Evolutionary conservation across 768 basidiomycete species (phyloP).

Genomic region (Tephrocybe sp.): DNA sequence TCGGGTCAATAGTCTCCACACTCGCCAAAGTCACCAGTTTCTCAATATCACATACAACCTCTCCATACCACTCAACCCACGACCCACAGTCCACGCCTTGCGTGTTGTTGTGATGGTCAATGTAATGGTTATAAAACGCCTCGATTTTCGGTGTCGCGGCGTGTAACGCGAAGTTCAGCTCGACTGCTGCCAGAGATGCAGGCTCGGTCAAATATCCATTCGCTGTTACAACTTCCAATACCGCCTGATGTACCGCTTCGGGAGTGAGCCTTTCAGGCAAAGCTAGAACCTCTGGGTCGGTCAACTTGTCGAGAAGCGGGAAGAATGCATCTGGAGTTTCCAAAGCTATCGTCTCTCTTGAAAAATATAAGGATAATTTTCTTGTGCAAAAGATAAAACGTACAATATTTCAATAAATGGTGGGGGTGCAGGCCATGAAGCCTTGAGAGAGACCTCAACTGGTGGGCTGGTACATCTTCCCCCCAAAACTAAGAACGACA

Average conservation of each 20-base stretch:
- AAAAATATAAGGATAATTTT: not conserved
- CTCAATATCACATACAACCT: slow-evolving; percentile 65
- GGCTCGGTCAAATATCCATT: slow-evolving; percentile 48
- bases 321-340: slow-evolving; percentile 78
- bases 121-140: slow-evolving; percentile 78
- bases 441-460: slow-evolving; percentile 56
- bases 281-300: slow-evolving; percentile 44
- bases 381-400: slow-evolving; percentile 24
- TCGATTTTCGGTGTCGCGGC: slow-evolving; percentile 77
- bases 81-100: slow-evolving; percentile 49
- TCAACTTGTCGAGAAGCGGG: slow-evolving; percentile 65
- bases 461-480: slow-evolving; percentile 35
- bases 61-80: slow-evolving; percentile 86
- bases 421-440: slow-evolving; percentile 66
- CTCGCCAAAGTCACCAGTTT: slow-evolving; percentile 52
- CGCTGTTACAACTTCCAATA: slow-evolving; percentile 47
- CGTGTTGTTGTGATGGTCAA: slow-evolving; percentile 30
- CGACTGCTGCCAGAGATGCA: slow-evolving; percentile 52
- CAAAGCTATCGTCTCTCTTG: slow-evolving; percentile 76
- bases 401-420: slow-evolving; percentile 65
- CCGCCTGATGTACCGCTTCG: slow-evolving; percentile 52
- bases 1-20: slow-evolving; percentile 44
- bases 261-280: slow-evolving; percentile 35
- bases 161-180: slow-evolving; percentile 76
- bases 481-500: slow-evolving; percentile 12